Base-by-base conservation (phyloP, 495 filamentous ascomycete species). In the Daldinia caldariorum region DNA sequence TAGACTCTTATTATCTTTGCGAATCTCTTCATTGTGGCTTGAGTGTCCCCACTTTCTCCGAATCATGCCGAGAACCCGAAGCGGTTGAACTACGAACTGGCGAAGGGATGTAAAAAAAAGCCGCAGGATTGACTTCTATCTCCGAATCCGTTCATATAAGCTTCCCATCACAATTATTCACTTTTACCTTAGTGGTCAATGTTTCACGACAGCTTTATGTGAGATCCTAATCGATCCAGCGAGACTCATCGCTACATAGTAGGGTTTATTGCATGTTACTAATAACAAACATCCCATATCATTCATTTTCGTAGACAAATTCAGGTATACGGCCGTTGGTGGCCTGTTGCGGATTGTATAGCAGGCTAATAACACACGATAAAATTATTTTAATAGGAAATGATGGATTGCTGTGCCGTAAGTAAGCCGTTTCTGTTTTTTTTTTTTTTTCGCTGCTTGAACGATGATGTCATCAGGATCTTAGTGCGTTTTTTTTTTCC, bases 381-480 rank as follows among this genome's bases (percentile, higher is more conserved):
- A 47, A 47, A 47, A 47, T 22, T 57, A 39, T 34, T 41, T 18
- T 26, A 38, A 38, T 2, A 16, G n/a, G 61, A 47, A 53, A 3
- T n/a, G 61, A 29, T 39, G 60, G 35, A 41, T 34, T 18, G 20
- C 51, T 37, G 61, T 16, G 61, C 61, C 61, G 61, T 51, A 47
- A 47, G 35, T n/a, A 14, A 37, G 26, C 20, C 6, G 51, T 26
- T 26, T 26, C 26, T 7, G 22, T 10, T 47, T 53, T 29, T 0
- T 26, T 26, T 26, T 3, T 7, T 35, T 10, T 47, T 53, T 29
- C 0, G 51, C 51, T n/a, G 29, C 39, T 29, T 31, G 5, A 18
- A 29, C 41, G 14, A 39, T 64, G 62, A 64, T 64, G 34, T 58
- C 41, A 64, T 54, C 26, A 64, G 39, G 53, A 47, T 45, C 18